Evolutionary conservation across 139 green algal genomes (phyloP).

Genomic region (Chlamydomonas sp.): DNA sequence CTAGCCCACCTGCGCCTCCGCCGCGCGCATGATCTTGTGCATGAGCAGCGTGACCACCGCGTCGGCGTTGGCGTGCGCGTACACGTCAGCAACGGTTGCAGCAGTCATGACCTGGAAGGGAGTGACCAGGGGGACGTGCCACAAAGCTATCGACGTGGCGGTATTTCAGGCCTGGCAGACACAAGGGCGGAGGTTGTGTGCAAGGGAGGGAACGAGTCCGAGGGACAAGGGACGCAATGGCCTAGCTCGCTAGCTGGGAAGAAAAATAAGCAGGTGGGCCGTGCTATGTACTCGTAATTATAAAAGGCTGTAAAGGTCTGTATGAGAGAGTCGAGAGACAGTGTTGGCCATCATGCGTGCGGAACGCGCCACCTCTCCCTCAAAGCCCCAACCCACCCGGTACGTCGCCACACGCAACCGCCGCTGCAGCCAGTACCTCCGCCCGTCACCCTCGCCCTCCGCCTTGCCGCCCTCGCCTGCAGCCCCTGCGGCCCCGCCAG

Average conservation of each 20-base stretch:
- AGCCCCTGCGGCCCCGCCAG: neutral
- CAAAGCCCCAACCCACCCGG: slow-evolving; percentile 29
- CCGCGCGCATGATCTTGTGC: slow-evolving; percentile 80
- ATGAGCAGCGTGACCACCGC: slow-evolving; percentile 75
- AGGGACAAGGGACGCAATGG: neutral
- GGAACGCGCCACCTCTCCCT: too few relatives aligned
- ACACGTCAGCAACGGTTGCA: slow-evolving; percentile 63
- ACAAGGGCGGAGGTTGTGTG: neutral
- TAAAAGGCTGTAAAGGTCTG: too few relatives aligned
- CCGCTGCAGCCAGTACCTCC: slow-evolving; percentile 61
- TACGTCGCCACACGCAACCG: slow-evolving; percentile 66
- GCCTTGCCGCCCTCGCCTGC: neutral
- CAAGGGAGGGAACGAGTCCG: neutral
- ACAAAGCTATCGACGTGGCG: too few relatives aligned
- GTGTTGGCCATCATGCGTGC: too few relatives aligned
- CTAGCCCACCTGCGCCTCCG: slow-evolving; percentile 18
- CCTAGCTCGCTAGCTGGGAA: too few relatives aligned
- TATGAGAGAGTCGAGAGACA: too few relatives aligned
- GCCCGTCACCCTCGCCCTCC: slow-evolving; percentile 2
- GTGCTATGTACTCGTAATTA: too few relatives aligned
- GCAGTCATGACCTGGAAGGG: slow-evolving; percentile 45
- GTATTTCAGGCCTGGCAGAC: too few relatives aligned
- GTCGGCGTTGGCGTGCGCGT: slow-evolving; percentile 62
- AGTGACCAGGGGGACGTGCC: neutral
- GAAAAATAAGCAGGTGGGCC: too few relatives aligned